Percentiles rank a stretch among this genome's conserved stretches.
phyloP scores from a whole-genome alignment of 2,329 filamentous ascomycete species.

The Dryadomyces quercus-mongolicae region DNA sequence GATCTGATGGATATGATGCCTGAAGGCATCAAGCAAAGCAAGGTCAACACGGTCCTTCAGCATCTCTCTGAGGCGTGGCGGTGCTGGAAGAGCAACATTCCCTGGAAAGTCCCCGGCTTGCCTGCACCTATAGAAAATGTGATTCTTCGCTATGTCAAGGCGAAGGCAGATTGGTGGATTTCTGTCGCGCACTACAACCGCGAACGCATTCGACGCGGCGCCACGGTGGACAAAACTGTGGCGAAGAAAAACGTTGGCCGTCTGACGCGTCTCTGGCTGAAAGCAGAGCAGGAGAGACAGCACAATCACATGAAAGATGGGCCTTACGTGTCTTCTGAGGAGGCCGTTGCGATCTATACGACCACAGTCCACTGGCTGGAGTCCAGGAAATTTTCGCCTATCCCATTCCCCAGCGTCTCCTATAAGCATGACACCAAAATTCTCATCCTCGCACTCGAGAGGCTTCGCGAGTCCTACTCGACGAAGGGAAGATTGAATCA shows the following conservation, averaged over 20 bases:
- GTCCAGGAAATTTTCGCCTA: slow-evolving; percentile 95
- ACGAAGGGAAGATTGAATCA: slow-evolving; percentile 96
- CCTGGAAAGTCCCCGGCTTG: slow-evolving; percentile 95
- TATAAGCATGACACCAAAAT: slow-evolving; percentile 99
- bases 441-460: slow-evolving; percentile 84
- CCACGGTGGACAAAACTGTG: slow-evolving; percentile 97
- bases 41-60: slow-evolving; percentile 94
- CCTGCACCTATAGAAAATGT: slow-evolving; percentile 98
- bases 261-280: slow-evolving; percentile 89
- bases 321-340: slow-evolving; percentile 94
- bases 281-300: slow-evolving; percentile 94
- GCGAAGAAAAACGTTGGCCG: slow-evolving; percentile 98
- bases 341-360: slow-evolving; percentile 97
- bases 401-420: slow-evolving; percentile 95
- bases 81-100: slow-evolving; percentile 99
- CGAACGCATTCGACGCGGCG: slow-evolving; percentile 89
- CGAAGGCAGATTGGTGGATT: slow-evolving; percentile 99
- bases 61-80: slow-evolving; percentile 97
- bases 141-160: slow-evolving; percentile 96
- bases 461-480: slow-evolving; percentile 88
- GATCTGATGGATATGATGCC: slow-evolving; percentile 99
- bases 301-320: slow-evolving; percentile 99
- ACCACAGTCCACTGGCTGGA: slow-evolving; percentile 98
- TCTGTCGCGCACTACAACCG: slow-evolving; percentile 98
- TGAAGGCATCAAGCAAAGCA: slow-evolving; percentile 98